A percentile compares a stretch with the other conserved stretches of the same genome.
Conservation (phyloP, 306 rosid species). For the Vicia faba region DNA sequence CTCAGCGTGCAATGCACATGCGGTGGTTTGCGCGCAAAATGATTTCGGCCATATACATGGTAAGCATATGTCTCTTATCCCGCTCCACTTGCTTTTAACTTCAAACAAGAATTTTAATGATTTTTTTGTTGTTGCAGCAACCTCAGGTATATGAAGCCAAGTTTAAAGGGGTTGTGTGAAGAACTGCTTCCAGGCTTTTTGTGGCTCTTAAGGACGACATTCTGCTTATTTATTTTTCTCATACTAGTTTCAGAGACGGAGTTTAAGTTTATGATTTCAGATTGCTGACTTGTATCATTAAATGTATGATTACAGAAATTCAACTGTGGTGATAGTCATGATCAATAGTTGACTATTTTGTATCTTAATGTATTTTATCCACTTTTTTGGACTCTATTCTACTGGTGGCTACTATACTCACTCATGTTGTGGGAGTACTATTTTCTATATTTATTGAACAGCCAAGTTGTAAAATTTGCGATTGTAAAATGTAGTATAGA, state of each 20-base stretch:
- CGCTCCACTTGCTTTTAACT: neutral
- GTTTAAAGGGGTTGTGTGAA: constrained; percentile 68
- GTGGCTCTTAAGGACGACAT: neutral
- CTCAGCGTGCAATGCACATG: constrained; percentile 91
- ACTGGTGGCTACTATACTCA: neutral
- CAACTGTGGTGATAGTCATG: constrained; percentile 28
- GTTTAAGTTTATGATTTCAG: constrained; percentile 34
- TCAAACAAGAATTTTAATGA: neutral
- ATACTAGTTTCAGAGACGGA: constrained; percentile 32
- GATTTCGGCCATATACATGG: constrained; percentile 86
- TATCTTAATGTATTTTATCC: constrained; percentile 32
- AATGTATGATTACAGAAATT: constrained; percentile 40
- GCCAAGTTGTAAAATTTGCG: neutral
- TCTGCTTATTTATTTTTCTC: constrained; percentile 22
- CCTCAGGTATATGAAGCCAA: constrained; percentile 79
- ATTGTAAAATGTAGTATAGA: too few relatives aligned
- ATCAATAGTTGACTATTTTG: constrained; percentile 17
- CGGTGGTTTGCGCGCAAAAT: constrained; percentile 95
- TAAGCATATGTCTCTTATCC: constrained; percentile 34
- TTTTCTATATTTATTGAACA: neutral
- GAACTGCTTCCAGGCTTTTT: constrained; percentile 27
- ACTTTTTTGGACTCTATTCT: neutral
- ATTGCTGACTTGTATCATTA: constrained; percentile 33
- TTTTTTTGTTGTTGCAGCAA: constrained; percentile 57
- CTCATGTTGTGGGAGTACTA: neutral